Evolutionary conservation across 2,329 filamentous ascomycete species (phyloP), one percentile per base, ranked within the genome.

Genomic region (Fusarium sp.): DNA sequence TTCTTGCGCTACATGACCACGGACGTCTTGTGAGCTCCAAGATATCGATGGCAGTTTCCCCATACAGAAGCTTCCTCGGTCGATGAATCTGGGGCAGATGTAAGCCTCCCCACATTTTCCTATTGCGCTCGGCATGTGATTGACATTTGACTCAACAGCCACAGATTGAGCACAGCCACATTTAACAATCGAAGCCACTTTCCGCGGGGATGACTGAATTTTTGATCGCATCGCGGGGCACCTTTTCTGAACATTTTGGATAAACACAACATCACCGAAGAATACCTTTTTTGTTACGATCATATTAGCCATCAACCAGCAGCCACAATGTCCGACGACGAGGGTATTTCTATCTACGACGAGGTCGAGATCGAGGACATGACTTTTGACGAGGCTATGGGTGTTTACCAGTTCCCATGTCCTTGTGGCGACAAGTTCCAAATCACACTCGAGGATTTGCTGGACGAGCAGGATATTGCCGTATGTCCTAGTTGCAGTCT

Each of bases 291-390:
- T 45, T 30, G 44, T 44, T 41, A 47, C 53, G n/a, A 53, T n/a
- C 28, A 47, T 41, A 38, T 10, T 30, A 48, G 42, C 32, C 24
- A 32, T 38, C 38, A 55, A 59, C 54, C 18, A 50, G 38, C 36
- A 30, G 35, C 50, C 63, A 84, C 75, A 64, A 92, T 91, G 90
- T 87, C 90, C 41, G 90, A 91, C 80, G 89, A 92, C 74, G 87
- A 90, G 60, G 85, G 85, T 39, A 83, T 92, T 65, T 91, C 92
- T 76, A 94, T 98, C 82, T 98, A 98, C 87, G 96, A 98, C 80
- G 96, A 98, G 84, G 96, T 98, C 83, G 96, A 98, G 83, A 98
- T 98, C 85, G 96, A 98, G 83, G 96, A 99, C 84, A 97, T 98
- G 95, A 96, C 93, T 79, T 98, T 90, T 82, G 95, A 98, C 83